These are phyloP conservation scores for Cucurbita moschata DNA, from an alignment of 306 rosid genomes.

Conservation along the genomic window DNA sequence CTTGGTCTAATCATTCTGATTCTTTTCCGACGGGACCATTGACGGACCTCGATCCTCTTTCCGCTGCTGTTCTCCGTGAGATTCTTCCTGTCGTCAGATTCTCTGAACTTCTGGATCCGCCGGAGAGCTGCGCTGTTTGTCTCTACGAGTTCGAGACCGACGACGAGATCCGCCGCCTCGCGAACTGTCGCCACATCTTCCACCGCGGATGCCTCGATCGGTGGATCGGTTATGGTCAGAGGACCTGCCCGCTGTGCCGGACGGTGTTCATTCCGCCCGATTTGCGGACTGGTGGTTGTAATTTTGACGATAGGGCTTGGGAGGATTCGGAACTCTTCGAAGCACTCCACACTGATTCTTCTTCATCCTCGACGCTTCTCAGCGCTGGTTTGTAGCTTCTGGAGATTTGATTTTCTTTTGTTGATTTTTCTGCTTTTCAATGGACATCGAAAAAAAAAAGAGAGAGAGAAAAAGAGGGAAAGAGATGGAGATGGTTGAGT, in stretches of 20 bases:
- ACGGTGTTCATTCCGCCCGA: conserved; percentile 47
- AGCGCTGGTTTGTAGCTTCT: conserved; percentile 19
- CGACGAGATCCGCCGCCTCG: conserved; percentile 62
- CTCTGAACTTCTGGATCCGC: conserved; percentile 44
- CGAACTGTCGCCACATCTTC: conserved; percentile 70
- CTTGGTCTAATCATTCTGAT: conserved; percentile 10
- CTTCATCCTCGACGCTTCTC: conserved; percentile 2
- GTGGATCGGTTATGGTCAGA: conserved; percentile 79
- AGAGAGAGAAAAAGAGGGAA: background rate
- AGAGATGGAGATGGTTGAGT: background rate
- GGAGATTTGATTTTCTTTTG: background rate
- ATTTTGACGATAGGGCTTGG: conserved; percentile 36
- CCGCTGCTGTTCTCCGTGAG: conserved; percentile 41
- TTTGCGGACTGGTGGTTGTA: conserved; percentile 30
- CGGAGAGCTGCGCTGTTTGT: conserved; percentile 68
- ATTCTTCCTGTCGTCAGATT: conserved; percentile 47
- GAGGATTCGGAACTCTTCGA: conserved; percentile 55
- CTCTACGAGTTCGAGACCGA: conserved; percentile 55
- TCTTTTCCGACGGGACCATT: background rate
- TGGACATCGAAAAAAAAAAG: background rate
- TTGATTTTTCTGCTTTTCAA: background rate
- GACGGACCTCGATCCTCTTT: conserved; percentile 32
- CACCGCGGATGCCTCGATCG: conserved; percentile 74
- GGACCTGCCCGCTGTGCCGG: conserved; percentile 75
- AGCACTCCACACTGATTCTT: conserved; percentile 24